Evolutionary conservation across 2,329 filamentous ascomycete species (phyloP).

Genomic region (Claviceps maximensis): DNA sequence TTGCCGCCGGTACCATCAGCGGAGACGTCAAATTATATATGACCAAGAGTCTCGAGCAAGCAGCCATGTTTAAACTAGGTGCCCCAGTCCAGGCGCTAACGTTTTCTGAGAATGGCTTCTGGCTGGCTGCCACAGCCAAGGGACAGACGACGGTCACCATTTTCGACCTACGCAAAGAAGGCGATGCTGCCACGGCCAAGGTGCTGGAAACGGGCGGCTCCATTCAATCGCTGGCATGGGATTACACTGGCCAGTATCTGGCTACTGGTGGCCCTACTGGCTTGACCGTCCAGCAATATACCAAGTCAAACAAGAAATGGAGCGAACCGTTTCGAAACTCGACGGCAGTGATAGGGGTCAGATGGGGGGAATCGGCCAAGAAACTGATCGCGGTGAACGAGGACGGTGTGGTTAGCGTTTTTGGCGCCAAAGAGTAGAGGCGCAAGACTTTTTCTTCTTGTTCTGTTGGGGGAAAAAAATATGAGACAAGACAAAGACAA

Average conservation of each 20-base stretch:
- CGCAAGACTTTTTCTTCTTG: background rate
- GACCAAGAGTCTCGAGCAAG: slow-evolving; percentile 63
- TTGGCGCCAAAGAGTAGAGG: slow-evolving; percentile 40
- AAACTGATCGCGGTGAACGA: slow-evolving; percentile 40
- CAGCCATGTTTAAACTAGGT: slow-evolving; percentile 58
- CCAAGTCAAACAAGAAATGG: slow-evolving; percentile 80
- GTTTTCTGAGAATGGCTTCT: slow-evolving; percentile 96
- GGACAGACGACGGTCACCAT: slow-evolving; percentile 68
- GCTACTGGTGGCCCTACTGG: slow-evolving; percentile 69
- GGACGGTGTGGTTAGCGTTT: slow-evolving; percentile 41
- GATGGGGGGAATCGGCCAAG: slow-evolving; percentile 66
- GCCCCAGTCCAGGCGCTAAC: slow-evolving; percentile 61
- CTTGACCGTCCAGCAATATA: slow-evolving; percentile 78
- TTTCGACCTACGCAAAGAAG: slow-evolving; percentile 86
- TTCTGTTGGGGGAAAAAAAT: background rate
- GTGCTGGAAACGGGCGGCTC: slow-evolving; percentile 71
- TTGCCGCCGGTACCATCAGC: slow-evolving; percentile 68
- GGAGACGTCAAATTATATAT: slow-evolving; percentile 84
- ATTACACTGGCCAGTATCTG: slow-evolving; percentile 89
- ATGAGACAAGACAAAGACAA: background rate
- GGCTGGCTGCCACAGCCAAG: slow-evolving; percentile 74
- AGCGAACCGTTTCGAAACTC: slow-evolving; percentile 70
- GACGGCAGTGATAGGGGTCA: slow-evolving; percentile 56
- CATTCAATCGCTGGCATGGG: slow-evolving; percentile 72
- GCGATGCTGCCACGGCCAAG: slow-evolving; percentile 68